Base-by-base conservation (phyloP, 129 eudicot species). In the Logfia minima region DNA sequence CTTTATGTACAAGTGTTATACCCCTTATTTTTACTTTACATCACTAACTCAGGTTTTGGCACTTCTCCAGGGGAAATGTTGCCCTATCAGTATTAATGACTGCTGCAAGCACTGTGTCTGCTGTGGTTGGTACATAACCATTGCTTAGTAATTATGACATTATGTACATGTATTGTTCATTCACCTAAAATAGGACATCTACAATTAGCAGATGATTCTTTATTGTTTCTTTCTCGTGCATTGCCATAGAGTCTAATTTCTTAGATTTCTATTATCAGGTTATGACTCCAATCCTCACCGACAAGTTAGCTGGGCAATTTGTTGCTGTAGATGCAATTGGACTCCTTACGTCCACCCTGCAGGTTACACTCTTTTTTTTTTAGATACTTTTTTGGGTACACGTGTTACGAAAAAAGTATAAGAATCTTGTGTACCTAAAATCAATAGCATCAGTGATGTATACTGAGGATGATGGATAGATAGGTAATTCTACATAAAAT, bases 31-130 rank as follows among this genome's bases (percentile, higher is more conserved):
- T 68, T 55, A 53, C 77, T 51, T 79, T 17, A 23, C 37, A 61
- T 29, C 66, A 59, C 51, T 23, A 31, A 74, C 83, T 84, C 21
- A 76, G 66, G 56, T 70, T 55, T 85, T 68, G 65, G 55, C 51
- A 6, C 79, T 53, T 74, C 61, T 68, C 6, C 87, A 94, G 98
- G 37, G 98, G 97, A 80, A 94, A 94, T 85, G 98, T 94, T 60
- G 97, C 98, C 48, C 89, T 94, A 35, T 94, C 98, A 2, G 98
- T 94, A 14, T 31, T 94, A 79, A 91, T 94, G 98, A 94, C 97
- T 31, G 98, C 98, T 78, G 87, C 91, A 66, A 94, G 98, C 85
- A 94, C 98, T 43, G 77, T 94, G 56, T 76, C 97, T 62, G 92
- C 98, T 31, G 97, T 91, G 96, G 98, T 93, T 84, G 66, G 98